Base-by-base conservation (phyloP, 78 protist species). In the Dictyostelium capitatum region DNA sequence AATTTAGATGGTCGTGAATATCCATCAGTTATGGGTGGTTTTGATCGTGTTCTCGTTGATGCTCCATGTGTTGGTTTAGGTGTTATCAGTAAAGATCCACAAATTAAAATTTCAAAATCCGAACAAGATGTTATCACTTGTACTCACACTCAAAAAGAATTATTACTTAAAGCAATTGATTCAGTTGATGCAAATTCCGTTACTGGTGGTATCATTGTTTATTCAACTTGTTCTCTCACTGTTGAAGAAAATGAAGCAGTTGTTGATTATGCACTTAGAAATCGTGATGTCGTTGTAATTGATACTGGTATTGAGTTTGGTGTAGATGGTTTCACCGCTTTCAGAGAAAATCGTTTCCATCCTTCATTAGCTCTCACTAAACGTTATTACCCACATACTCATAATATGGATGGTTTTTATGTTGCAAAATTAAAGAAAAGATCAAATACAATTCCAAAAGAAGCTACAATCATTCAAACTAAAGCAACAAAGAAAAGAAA, bases 61-160 rank as follows among this genome's bases (percentile, higher is more conserved):
- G 99, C 99, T 25, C 99, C 99, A 6, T 99, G 99, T 95, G 83
- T 98, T 7, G 99, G 99, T 51, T 75, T 97, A 0, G 99, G 99
- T 46, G 99, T 99, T 69, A 98, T 99, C 78, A 62, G 98, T 37
- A 94, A 97, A 62, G 99, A 99, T 48, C 89, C 74, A 69, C 90
- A 85, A 53, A 67, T 67, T 41, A 67, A 85, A 56, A 50, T 79
- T 48, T 50, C 79, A n/a, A 83, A 95, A 90, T 65, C 54, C 20
- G 98, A 89, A 28, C n/a, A 48, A 6, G 99, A 99, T 79, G 25
- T 99, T n/a, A 25, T 6, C 73, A 82, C 37, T 51, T 91, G 96
- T 62, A 43, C 98, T 59, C 92, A 89, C n/a, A 51, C 98, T 23
- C 99, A 99, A 96, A 94, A 95, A 78, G 96, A 99, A 93, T 95